Conservation (phyloP, 164 flowering plant genomes). For the Berberis vulgaris region DNA sequence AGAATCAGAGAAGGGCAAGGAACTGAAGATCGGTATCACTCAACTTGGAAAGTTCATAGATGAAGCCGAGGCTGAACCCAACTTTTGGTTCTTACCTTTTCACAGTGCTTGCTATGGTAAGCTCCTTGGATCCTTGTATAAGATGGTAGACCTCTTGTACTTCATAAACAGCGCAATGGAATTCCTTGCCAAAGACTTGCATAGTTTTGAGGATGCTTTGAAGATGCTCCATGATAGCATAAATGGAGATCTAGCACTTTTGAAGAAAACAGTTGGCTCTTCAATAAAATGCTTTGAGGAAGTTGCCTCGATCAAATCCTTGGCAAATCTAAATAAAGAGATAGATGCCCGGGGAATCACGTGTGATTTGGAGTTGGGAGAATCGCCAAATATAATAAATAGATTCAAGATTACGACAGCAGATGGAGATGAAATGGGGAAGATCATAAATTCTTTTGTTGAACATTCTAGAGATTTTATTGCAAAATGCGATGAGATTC, state of each 20-base stretch:
- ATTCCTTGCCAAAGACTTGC: conserved; percentile 26
- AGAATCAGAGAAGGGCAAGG: conserved; percentile 23
- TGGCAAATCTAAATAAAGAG: conserved; percentile 32
- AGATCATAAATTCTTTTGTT: conserved; percentile 28
- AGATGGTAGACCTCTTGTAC: conserved; percentile 44
- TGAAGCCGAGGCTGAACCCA: conserved; percentile 77
- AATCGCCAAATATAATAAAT: conserved; percentile 15
- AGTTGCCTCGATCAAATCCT: conserved; percentile 39
- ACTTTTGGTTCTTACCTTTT: conserved; percentile 80
- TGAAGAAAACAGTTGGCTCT: conserved; percentile 25
- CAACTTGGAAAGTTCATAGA: conserved; percentile 42
- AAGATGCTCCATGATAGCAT: conserved; percentile 22
- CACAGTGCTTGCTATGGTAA: conserved; percentile 41
- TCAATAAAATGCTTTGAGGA: conserved; percentile 38
- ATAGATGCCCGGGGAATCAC: conserved; percentile 15
- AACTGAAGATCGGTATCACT: conserved; percentile 23
- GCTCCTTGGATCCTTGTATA: conserved; percentile 40
- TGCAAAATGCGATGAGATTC: conserved; percentile 11
- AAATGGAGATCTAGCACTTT: conserved; percentile 35
- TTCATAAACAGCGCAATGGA: conserved; percentile 32
- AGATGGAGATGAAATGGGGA: conserved; percentile 30
- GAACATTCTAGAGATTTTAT: conserved; percentile 30
- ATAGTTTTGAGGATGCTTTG: conserved; percentile 14
- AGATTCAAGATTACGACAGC: conserved; percentile 4
- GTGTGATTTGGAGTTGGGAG: conserved; percentile 58